Conservation (phyloP, 176 grass and related monocot species). For the Neostapfia colusana region DNA sequence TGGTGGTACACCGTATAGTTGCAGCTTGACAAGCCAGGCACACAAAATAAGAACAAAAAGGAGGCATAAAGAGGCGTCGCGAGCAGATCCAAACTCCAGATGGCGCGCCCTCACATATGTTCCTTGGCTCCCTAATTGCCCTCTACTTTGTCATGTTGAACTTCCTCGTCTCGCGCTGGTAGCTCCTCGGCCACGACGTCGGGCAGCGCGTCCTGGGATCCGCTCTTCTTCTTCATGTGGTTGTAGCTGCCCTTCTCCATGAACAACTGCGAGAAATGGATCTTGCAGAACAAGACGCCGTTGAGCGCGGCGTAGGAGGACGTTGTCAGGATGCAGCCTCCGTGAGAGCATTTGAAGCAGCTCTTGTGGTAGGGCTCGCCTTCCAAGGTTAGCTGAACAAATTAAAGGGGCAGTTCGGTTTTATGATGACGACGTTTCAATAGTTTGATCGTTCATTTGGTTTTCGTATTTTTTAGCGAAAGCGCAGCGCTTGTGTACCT, state of each 20-base stretch:
- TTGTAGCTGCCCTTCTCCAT: constrained; percentile 99
- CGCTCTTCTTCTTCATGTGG: constrained; percentile 73
- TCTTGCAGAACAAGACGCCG: constrained; percentile 94
- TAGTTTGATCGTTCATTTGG: neutral
- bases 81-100: neutral
- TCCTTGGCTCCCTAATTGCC: constrained; percentile 44
- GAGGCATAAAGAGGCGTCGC: neutral
- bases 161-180: constrained; percentile 34
- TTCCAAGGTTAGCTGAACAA: constrained; percentile 71
- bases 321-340: constrained; percentile 80
- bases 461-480: neutral
- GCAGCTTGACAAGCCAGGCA: constrained; percentile 42
- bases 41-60: constrained; percentile 1
- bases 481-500: constrained; percentile 44
- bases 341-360: constrained; percentile 87
- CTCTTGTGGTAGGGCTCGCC: constrained; percentile 86
- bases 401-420: neutral
- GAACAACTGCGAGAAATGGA: constrained; percentile 90
- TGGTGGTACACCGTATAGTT: neutral
- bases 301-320: constrained; percentile 90
- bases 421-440: neutral
- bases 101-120: neutral
- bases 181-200: constrained; percentile 41
- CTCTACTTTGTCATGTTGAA: constrained; percentile 43
- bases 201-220: constrained; percentile 46